phyloP scores from a whole-genome alignment of 2,329 filamentous ascomycete species.

The Sarocladiaceae sp. region DNA sequence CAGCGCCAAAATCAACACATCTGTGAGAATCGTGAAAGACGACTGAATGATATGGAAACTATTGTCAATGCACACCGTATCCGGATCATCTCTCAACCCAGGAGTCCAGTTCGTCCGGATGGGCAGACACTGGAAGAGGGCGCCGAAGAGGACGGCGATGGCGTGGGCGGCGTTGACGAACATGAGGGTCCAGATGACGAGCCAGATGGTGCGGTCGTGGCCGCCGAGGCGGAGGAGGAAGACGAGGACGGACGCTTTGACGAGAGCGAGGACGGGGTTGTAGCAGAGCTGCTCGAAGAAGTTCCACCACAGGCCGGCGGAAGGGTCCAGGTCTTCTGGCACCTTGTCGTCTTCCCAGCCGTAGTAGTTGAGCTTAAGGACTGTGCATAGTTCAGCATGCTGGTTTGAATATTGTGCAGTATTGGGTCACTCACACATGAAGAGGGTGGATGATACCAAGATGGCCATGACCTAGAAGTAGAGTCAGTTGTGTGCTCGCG shows the following conservation, averaged over 20 bases:
- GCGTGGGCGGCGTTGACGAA: slow-evolving; percentile 28
- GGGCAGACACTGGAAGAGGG: slow-evolving; percentile 34
- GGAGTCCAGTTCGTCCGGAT: slow-evolving; percentile 27
- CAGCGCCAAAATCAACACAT: slow-evolving; percentile 31
- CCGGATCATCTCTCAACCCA: slow-evolving; percentile 14
- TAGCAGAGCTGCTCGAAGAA: slow-evolving; percentile 35
- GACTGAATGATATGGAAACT: slow-evolving; percentile 28
- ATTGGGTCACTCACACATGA: slow-evolving; percentile 17
- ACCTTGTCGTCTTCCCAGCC: slow-evolving; percentile 19
- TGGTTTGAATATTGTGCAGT: slow-evolving; percentile 1
- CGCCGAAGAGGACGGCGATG: slow-evolving; percentile 28
- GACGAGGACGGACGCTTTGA: slow-evolving; percentile 39
- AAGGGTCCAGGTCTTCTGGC: slow-evolving; percentile 10
- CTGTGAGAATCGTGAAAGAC: slow-evolving; percentile 33
- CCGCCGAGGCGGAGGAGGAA: slow-evolving; percentile 36
- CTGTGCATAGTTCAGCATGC: slow-evolving; percentile 7
- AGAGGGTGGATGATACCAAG: slow-evolving; percentile 17
- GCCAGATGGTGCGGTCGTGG: slow-evolving; percentile 25
- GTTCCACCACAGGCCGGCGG: slow-evolving; percentile 23
- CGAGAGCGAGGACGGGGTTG: slow-evolving; percentile 38
- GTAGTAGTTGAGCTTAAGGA: slow-evolving; percentile 24
- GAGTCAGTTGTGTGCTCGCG: too few species aligned
- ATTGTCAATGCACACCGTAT: slow-evolving; percentile 25
- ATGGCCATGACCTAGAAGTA: slow-evolving; percentile 13
- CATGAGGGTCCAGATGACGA: slow-evolving; percentile 20